Percentiles rank a stretch among this genome's conserved stretches.
Conservation (phyloP, 1,284 basidiomycete species). For the Sanghuangporus baumii region DNA sequence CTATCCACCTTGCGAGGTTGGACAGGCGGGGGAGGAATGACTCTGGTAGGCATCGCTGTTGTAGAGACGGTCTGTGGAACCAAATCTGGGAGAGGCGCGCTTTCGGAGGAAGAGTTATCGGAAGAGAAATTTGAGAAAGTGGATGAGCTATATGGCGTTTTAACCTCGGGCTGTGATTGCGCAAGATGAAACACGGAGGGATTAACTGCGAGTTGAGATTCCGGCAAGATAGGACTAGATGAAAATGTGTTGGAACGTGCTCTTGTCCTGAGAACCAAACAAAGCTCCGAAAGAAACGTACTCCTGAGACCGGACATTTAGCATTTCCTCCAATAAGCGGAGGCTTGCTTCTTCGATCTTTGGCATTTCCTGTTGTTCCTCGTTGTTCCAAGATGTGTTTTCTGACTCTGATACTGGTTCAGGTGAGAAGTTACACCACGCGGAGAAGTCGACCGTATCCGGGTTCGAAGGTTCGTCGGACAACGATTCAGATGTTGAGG, state of each 20-base stretch:
- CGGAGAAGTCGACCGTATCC: constrained; percentile 46
- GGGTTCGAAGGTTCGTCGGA: constrained; percentile 46
- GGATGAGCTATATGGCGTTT: neutral
- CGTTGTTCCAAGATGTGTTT: constrained; percentile 31
- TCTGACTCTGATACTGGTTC: constrained; percentile 28
- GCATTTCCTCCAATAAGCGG: constrained; percentile 63
- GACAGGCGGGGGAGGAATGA: constrained; percentile 53
- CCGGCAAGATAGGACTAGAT: constrained; percentile 12
- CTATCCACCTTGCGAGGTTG: constrained; percentile 49
- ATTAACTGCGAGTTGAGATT: constrained; percentile 12
- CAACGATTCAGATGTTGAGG: constrained; percentile 56
- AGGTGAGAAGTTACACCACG: constrained; percentile 51
- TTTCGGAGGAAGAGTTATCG: constrained; percentile 13
- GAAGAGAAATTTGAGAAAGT: constrained; percentile 19
- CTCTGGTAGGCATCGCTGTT: constrained; percentile 35
- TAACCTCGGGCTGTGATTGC: neutral
- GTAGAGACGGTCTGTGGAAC: constrained; percentile 25
- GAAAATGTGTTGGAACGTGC: constrained; percentile 24
- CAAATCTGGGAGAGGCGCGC: constrained; percentile 22
- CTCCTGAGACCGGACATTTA: constrained; percentile 69
- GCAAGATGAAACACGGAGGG: constrained; percentile 16
- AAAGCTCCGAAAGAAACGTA: constrained; percentile 31
- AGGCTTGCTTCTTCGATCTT: constrained; percentile 41
- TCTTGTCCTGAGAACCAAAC: constrained; percentile 12
- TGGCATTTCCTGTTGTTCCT: constrained; percentile 22